Base-by-base conservation (phyloP, 2,329 filamentous ascomycete species). In the Phoma sp. region DNA sequence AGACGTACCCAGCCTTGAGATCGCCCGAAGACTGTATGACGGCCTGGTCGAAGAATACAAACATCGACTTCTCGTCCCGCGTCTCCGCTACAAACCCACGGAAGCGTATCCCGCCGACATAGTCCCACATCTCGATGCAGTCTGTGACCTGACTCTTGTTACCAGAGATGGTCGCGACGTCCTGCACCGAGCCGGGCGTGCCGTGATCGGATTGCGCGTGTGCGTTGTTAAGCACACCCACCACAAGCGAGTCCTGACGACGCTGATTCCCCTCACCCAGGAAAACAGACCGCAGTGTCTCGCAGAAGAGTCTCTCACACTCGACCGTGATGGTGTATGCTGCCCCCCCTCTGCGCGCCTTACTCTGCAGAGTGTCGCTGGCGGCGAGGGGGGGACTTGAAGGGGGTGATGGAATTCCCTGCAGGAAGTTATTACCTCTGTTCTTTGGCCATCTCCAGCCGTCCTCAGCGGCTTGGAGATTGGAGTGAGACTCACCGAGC, bases 261-360 rank as follows among this genome's bases (percentile, higher is more conserved):
- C 80, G 85, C 84, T 81, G 78, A 81, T 87, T 88, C 90, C 89
- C 88, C 92, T 96, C 92, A 96, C 91, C 93, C 85, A 89, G 90
- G 87, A 97, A 96, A 83, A 91, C 89, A 82, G 88, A 82, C 82
- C 86, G 90, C 88, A 96, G 91, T 85, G 88, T 89, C 89, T 94
- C 92, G 82, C 93, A 96, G 87, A 96, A 96, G 89, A 96, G 94
- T 85, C 93, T 97, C 92, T 96, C 93, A 96, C 93, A 96, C 91
- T 96, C 92, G 92, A 90, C 92, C 91, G 90, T 92, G 85, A 96
- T 96, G 83, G 88, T 88, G 81, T 91, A 87, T 90, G 91, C 88
- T 88, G 92, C 92, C 92, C 92, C 92, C 90, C 90, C 90, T 89
- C 78, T 81, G 70, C 77, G 75, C 77, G 78, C 78, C 73, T 64